Evolutionary conservation across 116 monocot genomes (phyloP), one percentile per base, ranked within the genome.

Genomic region (Dioscorea cayenensis): DNA sequence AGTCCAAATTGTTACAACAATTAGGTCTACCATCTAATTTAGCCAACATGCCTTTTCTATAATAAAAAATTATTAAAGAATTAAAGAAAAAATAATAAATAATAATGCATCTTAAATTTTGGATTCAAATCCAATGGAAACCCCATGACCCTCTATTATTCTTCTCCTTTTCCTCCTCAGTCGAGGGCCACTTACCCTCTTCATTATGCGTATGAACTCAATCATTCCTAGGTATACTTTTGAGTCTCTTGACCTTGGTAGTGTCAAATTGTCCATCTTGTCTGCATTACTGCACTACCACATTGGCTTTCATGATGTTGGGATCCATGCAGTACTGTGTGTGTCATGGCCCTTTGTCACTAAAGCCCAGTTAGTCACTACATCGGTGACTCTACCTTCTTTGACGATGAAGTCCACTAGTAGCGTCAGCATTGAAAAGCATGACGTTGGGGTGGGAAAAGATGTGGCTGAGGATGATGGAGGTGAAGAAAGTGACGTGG

Each of bases 241-340:
- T n/a, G n/a, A n/a, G n/a, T n/a, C n/a, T n/a, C n/a, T n/a, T n/a
- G n/a, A n/a, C n/a, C n/a, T n/a, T 89, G 1, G 95, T 89, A 16
- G 95, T 91, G 10, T 92, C 95, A 60, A 95, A 92, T 11, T 92
- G 92, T 28, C 95, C 95, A 52, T 95, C 95, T 25, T 95, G 92
- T 12, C 95, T 92, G 49, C 95, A 95, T 0, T 87, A 91, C 75
- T 91, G 91, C 22, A 95, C 95, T 28, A 95, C 87, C 63, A 95
- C 89, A 84, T 81, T 91, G 14, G 95, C 82, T 78, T 95, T 91
- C 92, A 95, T 92, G 36, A 95, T 89, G 66, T 95, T 95, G 21
- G 92, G 95, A 69, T 95, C 95, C 95, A 95, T 95, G 66, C 95
- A 95, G 29, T 85, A 87, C 80, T 95, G 95, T 0, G 92, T 92